Conservation (phyloP, 129 eudicot genomes). For the Erigeron canadensis region DNA sequence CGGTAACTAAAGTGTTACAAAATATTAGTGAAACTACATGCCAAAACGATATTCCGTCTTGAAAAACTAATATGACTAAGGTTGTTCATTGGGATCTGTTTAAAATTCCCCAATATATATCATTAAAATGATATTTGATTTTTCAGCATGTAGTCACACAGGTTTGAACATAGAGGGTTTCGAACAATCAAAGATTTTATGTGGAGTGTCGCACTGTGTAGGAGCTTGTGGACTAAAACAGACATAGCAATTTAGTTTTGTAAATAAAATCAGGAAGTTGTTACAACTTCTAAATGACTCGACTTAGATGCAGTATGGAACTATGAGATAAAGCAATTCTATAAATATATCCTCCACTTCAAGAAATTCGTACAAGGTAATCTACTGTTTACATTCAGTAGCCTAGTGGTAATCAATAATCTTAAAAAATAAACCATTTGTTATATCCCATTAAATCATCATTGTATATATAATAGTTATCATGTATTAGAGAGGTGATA, state of each 20-base stretch:
- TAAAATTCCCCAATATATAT: not conserved
- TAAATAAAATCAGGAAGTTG: not conserved
- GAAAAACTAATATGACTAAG: not conserved
- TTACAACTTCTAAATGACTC: not conserved
- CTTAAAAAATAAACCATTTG: not conserved
- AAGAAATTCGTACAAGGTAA: not conserved
- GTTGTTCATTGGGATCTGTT: not conserved
- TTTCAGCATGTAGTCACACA: not conserved
- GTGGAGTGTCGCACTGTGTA: not conserved
- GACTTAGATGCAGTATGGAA: not conserved
- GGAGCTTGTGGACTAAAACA: not conserved
- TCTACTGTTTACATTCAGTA: not conserved
- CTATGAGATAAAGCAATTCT: not conserved
- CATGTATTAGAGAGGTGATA: not conserved
- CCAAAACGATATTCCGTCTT: not conserved
- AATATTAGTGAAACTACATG: not conserved
- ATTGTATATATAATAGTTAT: not conserved
- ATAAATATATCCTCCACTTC: not conserved
- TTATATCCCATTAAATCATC: not conserved
- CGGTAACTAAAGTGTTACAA: not conserved
- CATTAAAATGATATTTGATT: not conserved
- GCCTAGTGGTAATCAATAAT: not conserved
- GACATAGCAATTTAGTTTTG: not conserved
- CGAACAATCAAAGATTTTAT: no score
- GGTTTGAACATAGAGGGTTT: not conserved